Evolutionary conservation across 2,329 filamentous ascomycete species (phyloP).

Genomic region (Sporothrix phasma): DNA sequence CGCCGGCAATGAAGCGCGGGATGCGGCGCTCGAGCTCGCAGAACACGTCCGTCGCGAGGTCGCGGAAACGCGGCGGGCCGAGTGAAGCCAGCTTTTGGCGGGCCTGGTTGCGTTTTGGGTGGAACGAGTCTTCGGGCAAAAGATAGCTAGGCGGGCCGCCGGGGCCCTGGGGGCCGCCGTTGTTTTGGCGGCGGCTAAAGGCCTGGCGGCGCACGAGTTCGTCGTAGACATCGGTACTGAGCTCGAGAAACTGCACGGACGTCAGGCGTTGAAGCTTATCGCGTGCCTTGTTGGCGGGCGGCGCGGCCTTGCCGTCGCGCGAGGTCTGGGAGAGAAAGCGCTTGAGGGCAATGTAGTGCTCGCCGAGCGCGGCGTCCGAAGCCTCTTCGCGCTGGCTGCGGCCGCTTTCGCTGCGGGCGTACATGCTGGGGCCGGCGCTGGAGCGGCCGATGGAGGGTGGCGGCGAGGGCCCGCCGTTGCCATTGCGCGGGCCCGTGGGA

Average conservation of each 20-base stretch:
- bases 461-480: conserved; percentile 61
- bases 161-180: conserved; percentile 36
- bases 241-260: conserved; percentile 87
- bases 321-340: conserved; percentile 60
- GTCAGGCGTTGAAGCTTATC: conserved; percentile 90
- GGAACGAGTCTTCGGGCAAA: conserved; percentile 77
- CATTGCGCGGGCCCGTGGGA: conserved; percentile 44
- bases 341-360: conserved; percentile 75
- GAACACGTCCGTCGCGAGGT: conserved; percentile 91
- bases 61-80: conserved; percentile 75
- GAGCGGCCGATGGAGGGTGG: conserved; percentile 81
- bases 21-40: conserved; percentile 88
- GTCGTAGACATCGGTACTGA: conserved; percentile 96
- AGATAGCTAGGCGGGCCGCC: conserved; percentile 59
- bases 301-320: conserved; percentile 64
- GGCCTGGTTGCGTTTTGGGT: conserved; percentile 96
- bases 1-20: conserved; percentile 63
- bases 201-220: conserved; percentile 82
- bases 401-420: conserved; percentile 56
- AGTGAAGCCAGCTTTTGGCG: conserved; percentile 88
- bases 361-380: conserved; percentile 53
- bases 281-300: conserved; percentile 76
- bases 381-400: conserved; percentile 51
- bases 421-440: conserved; percentile 66
- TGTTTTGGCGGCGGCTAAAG: conserved; percentile 44